phyloP scores from a whole-genome alignment of 768 basidiomycete species.

The Pulveroboletus sp. region DNA sequence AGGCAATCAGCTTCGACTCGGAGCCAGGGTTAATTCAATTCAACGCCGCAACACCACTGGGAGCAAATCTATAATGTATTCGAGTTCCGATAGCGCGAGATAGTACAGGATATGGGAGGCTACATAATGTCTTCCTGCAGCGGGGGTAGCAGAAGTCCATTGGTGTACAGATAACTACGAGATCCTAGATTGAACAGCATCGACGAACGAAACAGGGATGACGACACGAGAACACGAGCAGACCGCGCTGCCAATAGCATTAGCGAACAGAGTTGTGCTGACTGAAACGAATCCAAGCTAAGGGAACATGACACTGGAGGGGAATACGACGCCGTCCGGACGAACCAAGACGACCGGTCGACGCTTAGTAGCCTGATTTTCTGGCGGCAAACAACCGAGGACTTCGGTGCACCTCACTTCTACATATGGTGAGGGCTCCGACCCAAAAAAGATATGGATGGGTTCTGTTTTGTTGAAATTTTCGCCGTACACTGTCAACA shows the following conservation, averaged over 20 bases:
- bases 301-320: conserved; percentile 77
- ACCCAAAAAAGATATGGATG: conserved; percentile 80
- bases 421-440: conserved; percentile 80
- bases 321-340: conserved; percentile 84
- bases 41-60: conserved; percentile 5
- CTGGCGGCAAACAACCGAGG: conserved; percentile 75
- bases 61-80: conserved; percentile 17
- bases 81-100: conserved; percentile 15
- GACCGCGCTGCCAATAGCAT: conserved; percentile 29
- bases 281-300: conserved; percentile 35
- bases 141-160: conserved; percentile 23
- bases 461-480: conserved; percentile 84
- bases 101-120: conserved; percentile 28
- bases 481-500: conserved; percentile 85
- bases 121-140: conserved; percentile 30
- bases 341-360: conserved; percentile 80
- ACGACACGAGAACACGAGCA: conserved; percentile 25
- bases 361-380: conserved; percentile 60
- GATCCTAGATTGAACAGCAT: conserved; percentile 29
- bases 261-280: conserved; percentile 12
- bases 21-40: too few relatives aligned
- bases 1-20: conserved; percentile 9
- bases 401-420: conserved; percentile 88
- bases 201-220: conserved; percentile 11
- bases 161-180: conserved; percentile 32